These are phyloP conservation scores for Abelmoschus esculentus DNA, from an alignment of 345 rosid species.

Conservation along the genomic window DNA sequence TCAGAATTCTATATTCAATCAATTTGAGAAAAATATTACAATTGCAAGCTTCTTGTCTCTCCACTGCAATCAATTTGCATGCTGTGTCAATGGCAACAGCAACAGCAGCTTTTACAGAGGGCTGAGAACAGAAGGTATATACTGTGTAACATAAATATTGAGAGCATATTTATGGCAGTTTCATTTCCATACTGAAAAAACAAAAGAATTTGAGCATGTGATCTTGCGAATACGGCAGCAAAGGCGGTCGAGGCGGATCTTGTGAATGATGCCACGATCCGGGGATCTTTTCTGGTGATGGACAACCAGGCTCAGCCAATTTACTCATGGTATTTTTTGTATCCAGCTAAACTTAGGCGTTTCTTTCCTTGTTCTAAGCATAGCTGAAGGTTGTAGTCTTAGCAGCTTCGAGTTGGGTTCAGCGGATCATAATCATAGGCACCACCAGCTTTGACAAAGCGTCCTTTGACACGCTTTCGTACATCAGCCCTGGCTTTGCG, in stretches of 20 bases:
- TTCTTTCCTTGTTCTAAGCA: constrained; percentile 22
- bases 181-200: neutral
- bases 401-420: constrained; percentile 80
- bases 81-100: neutral
- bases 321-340: constrained; percentile 24
- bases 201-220: constrained; percentile 8
- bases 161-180: no score
- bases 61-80: neutral
- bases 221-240: neutral
- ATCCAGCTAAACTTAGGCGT: constrained; percentile 17
- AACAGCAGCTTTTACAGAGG: no score
- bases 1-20: no score
- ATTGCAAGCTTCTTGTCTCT: constrained; percentile 1
- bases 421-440: constrained; percentile 88
- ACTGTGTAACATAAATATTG: no score
- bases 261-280: constrained; percentile 7
- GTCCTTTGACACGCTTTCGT: constrained; percentile 87
- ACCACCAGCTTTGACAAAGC: constrained; percentile 97
- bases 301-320: constrained; percentile 10
- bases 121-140: no score
- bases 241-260: neutral
- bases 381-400: constrained; percentile 31
- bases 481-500: constrained; percentile 99
- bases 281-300: constrained; percentile 8
- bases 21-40: neutral